Evolutionary conservation across 225 moss, liverwort and hornwort genomes (phyloP), one percentile per base, ranked within the genome.

Genomic region (Pseudisothecium myosuroides): DNA sequence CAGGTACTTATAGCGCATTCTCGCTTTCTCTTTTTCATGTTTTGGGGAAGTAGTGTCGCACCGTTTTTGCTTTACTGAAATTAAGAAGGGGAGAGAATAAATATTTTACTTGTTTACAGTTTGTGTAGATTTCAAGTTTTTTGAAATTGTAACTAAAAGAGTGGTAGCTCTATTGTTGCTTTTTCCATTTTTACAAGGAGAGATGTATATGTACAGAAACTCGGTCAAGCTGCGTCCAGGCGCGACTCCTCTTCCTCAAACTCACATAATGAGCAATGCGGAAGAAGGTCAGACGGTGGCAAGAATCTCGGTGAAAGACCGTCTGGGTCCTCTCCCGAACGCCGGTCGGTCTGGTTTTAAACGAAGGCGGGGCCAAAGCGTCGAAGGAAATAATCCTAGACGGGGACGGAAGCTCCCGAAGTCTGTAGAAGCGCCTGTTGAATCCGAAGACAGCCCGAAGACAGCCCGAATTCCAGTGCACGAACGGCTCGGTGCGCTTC

Each of bases 231-330:
- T 49, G 54, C 54, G 23, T 61, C 22, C 26, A 84, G 67, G 62
- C 6, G 14, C 68, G 29, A 39, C 3, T 43, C 28, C 64, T 87
- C 52, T 59, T n/a, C 20, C 58, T 47, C 54, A 31, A 21, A 84
- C 80, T 64, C 45, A 61, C 65, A 82, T 20, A 63, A 92, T 91
- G 91, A 89, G 85, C 64, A 41, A 82, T 87, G 87, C 31, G 64
- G 85, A 58, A 69, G 90, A 89, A 66, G 61, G 77, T 50, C 85
- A 89, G 63, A 27, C 82, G 21, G 82, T 85, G 87, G 87, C 73
- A 50, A 89, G 91, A 60, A 82, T 91, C 72, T 92, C 92, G 41
- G 92, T 89, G 89, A 92, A 91, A 82, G 92, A 92, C 87, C 89
- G 91, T 17, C 82, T 91, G 32, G 92, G 92, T 65, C 92, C 92